These are phyloP conservation scores for Yarrowia sp. DNA, from an alignment of 805 yeast genomes.

Conservation along the genomic window DNA sequence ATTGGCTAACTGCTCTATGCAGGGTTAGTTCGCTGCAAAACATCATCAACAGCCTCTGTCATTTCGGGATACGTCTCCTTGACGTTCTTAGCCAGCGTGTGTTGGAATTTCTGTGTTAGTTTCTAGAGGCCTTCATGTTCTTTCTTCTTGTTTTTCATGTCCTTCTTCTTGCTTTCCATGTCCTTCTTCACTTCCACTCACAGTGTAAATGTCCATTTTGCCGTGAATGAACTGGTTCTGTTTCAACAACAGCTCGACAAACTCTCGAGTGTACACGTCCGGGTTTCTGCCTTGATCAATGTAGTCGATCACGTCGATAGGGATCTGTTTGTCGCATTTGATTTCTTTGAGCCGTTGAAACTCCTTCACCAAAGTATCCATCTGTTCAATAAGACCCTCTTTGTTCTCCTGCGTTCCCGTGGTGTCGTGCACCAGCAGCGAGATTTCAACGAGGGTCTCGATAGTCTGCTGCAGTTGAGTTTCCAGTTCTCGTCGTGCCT, in stretches of 20 bases:
- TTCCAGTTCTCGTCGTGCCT: constrained; percentile 28
- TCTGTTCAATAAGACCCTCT: constrained; percentile 46
- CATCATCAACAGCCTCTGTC: constrained; percentile 53
- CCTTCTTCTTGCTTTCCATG: too few relatives aligned
- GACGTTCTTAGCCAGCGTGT: constrained; percentile 65
- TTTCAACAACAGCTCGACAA: constrained; percentile 87
- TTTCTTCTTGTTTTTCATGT: too few relatives aligned
- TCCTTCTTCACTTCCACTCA: neutral
- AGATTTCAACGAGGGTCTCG: constrained; percentile 83
- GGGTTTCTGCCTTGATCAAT: constrained; percentile 97
- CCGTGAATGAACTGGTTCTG: constrained; percentile 87
- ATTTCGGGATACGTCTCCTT: constrained; percentile 77
- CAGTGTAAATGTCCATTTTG: constrained; percentile 63
- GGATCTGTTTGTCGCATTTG: constrained; percentile 37
- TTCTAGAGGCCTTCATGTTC: too few relatives aligned
- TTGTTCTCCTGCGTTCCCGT: constrained; percentile 83
- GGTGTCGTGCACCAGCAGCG: constrained; percentile 88
- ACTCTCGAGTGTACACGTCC: constrained; percentile 93
- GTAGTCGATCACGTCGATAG: constrained; percentile 82
- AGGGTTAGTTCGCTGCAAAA: constrained; percentile 24
- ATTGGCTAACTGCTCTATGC: too few relatives aligned
- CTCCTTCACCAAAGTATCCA: constrained; percentile 29
- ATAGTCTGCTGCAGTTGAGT: constrained; percentile 51
- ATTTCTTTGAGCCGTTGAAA: constrained; percentile 40
- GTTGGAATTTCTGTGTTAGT: constrained; percentile 48